Conservation (phyloP, 768 basidiomycete species). For the Tylopilus rubrobrunneus region DNA sequence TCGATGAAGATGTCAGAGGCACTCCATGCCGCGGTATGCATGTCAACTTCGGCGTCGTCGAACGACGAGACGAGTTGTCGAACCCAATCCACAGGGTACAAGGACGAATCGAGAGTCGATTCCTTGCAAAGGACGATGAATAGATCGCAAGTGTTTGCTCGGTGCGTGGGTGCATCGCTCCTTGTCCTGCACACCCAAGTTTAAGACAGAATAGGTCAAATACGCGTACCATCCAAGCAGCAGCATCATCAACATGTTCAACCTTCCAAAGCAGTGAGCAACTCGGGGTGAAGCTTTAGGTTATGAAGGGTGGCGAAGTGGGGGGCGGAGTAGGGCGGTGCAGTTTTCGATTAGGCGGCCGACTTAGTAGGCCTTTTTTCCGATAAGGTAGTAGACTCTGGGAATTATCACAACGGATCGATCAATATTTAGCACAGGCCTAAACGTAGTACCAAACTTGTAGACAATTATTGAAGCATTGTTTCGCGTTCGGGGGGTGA, state of each 20-base stretch:
- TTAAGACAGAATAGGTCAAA: conserved; percentile 21
- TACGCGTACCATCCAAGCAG: conserved; percentile 74
- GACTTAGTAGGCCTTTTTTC: too few species aligned
- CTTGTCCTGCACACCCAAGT: conserved; percentile 59
- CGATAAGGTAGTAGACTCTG: too few species aligned
- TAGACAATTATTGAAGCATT: too few species aligned
- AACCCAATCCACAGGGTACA: conserved; percentile 94
- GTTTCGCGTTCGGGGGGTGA: too few species aligned
- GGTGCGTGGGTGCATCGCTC: conserved; percentile 61
- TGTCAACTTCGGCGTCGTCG: conserved; percentile 70
- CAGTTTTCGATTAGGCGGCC: too few species aligned
- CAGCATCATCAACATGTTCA: conserved; percentile 81
- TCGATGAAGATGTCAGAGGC: conserved; percentile 88
- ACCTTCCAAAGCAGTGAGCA: too few species aligned
- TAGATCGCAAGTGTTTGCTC: conserved; percentile 74
- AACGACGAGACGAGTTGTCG: conserved; percentile 80
- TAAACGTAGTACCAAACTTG: too few species aligned
- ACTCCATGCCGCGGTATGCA: conserved; percentile 78
- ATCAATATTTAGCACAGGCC: too few species aligned
- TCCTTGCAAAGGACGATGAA: conserved; percentile 83
- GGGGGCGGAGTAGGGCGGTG: too few species aligned
- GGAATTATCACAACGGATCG: too few species aligned
- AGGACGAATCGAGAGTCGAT: conserved; percentile 72
- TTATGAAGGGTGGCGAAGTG: too few species aligned
- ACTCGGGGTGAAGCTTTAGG: too few species aligned